Conservation (phyloP, 2,329 filamentous ascomycete genomes). For the Dactylonectria macrodidyma region DNA sequence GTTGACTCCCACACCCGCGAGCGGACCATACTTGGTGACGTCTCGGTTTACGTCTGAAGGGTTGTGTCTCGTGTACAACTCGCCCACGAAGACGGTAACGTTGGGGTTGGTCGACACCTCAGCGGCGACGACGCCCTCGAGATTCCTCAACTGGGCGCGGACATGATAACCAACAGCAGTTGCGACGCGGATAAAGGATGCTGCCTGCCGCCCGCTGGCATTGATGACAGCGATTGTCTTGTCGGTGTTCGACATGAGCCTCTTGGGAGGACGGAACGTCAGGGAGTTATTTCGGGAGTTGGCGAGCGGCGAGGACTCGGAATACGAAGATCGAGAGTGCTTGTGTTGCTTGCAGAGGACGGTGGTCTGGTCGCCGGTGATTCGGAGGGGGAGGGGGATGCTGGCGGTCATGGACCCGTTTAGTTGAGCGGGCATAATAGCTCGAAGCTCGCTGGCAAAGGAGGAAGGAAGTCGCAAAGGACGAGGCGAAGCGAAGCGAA, state of each 20-base stretch:
- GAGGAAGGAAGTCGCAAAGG: slow-evolving; percentile 39
- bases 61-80: slow-evolving; percentile 71
- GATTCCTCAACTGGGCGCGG: slow-evolving; percentile 89
- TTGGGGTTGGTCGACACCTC: slow-evolving; percentile 89
- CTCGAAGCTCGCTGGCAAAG: slow-evolving; percentile 41
- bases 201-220: slow-evolving; percentile 94
- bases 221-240: slow-evolving; percentile 97
- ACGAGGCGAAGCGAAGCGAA: slow-evolving; percentile 1
- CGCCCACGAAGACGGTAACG: slow-evolving; percentile 75
- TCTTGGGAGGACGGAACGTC: slow-evolving; percentile 73
- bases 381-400: slow-evolving; percentile 58
- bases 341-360: slow-evolving; percentile 66
- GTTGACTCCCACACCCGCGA: slow-evolving; percentile 77
- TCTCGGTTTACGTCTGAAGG: slow-evolving; percentile 67
- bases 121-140: slow-evolving; percentile 88
- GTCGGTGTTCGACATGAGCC: slow-evolving; percentile 71
- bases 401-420: slow-evolving; percentile 56
- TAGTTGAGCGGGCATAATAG: slow-evolving; percentile 58
- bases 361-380: slow-evolving; percentile 54
- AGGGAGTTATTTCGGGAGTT: slow-evolving; percentile 71
- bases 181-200: slow-evolving; percentile 93
- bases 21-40: slow-evolving; percentile 78
- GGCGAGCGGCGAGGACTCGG: slow-evolving; percentile 70
- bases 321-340: slow-evolving; percentile 74
- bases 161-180: slow-evolving; percentile 95